A percentile compares a stretch with the other conserved stretches of the same genome.
phyloP scores from a whole-genome alignment of 1,284 basidiomycete species.

The Exobasidium rhododendri region DNA sequence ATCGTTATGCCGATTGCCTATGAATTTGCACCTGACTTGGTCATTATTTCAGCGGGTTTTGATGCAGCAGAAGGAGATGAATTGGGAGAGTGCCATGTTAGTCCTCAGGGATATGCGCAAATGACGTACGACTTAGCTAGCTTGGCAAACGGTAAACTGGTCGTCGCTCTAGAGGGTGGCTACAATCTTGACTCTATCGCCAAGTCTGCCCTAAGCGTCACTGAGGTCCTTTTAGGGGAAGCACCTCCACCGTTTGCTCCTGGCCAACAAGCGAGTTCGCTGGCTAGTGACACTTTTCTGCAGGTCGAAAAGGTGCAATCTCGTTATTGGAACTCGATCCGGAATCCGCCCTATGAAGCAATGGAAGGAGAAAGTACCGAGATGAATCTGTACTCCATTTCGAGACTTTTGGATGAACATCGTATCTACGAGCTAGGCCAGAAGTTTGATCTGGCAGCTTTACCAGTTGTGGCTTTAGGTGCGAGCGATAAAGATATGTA shows the following conservation, averaged over 20 bases:
- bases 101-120: conserved; percentile 91
- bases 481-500: conserved; percentile 62
- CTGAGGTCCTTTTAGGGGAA: conserved; percentile 78
- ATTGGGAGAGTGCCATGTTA: conserved; percentile 83
- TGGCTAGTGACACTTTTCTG: conserved; percentile 80
- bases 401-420: conserved; percentile 77
- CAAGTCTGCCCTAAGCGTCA: conserved; percentile 79
- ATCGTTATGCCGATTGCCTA: conserved; percentile 95
- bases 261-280: conserved; percentile 69
- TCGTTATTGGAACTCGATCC: conserved; percentile 81
- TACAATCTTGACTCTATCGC: conserved; percentile 91
- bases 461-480: conserved; percentile 69
- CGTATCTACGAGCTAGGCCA: conserved; percentile 73
- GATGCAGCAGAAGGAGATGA: conserved; percentile 91
- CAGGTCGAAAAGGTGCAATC: conserved; percentile 80
- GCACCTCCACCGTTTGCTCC: conserved; percentile 64
- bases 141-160: conserved; percentile 82
- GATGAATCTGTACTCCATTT: conserved; percentile 27
- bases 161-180: conserved; percentile 94
- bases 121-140: conserved; percentile 95
- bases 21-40: conserved; percentile 91
- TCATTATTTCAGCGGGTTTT: conserved; percentile 96
- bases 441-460: conserved; percentile 70
- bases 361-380: conserved; percentile 13
- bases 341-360: conserved; percentile 5